Evolutionary conservation across 179 eudicot genomes (phyloP).

Genomic region (Silene coronaria): DNA sequence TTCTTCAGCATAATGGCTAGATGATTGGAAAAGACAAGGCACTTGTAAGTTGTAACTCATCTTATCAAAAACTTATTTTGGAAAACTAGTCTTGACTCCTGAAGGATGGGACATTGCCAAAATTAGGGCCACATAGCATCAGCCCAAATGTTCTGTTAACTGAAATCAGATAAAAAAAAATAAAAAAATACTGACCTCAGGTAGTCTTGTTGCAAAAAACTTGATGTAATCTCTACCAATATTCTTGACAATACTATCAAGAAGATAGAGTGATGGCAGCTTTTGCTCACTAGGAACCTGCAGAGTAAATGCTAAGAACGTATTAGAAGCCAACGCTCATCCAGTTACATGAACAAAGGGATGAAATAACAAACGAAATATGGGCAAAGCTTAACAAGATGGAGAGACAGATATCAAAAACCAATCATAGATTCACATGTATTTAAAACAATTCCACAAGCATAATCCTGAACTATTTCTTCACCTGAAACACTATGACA

Average conservation of each 20-base stretch:
- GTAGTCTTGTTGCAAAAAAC: slow-evolving; percentile 69
- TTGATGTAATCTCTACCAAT: slow-evolving; percentile 94
- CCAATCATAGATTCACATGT: slow-evolving; percentile 4
- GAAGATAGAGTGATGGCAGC: slow-evolving; percentile 90
- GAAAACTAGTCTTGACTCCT: neutral
- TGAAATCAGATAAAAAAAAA: neutral
- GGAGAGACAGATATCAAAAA: neutral
- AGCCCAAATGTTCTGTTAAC: neutral
- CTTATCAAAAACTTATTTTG: neutral
- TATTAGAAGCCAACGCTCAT: slow-evolving; percentile 18
- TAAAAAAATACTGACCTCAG: slow-evolving; percentile 73
- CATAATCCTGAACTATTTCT: slow-evolving; percentile 5
- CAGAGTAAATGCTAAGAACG: slow-evolving; percentile 23
- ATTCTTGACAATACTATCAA: slow-evolving; percentile 98
- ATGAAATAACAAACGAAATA: neutral
- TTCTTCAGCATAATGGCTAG: neutral
- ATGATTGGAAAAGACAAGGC: neutral
- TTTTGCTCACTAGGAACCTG: slow-evolving; percentile 98
- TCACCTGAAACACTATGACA: slow-evolving; percentile 1
- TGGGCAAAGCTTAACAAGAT: slow-evolving; percentile 1
- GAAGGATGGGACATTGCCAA: neutral
- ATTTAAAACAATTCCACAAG: neutral
- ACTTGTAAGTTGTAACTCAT: neutral
- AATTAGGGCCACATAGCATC: neutral
- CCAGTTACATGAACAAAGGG: neutral